These are phyloP conservation scores for Raphanus sativus DNA, from an alignment of 345 rosid genomes.

Conservation along the genomic window DNA sequence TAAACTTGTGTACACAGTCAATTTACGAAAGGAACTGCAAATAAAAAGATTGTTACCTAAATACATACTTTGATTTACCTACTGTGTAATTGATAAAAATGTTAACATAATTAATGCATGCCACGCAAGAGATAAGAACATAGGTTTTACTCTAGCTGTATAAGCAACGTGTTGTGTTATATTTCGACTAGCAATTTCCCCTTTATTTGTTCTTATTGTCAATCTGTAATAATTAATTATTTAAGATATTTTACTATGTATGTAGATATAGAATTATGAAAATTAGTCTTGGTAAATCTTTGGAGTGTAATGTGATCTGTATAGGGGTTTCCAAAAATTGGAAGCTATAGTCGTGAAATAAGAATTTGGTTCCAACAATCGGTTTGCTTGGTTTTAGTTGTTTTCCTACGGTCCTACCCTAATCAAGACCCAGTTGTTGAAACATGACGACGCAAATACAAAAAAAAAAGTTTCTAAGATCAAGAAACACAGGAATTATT, in stretches of 20 bases:
- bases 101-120: background rate
- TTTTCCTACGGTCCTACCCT: background rate
- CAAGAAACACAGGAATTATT: background rate
- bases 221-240: background rate
- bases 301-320: background rate
- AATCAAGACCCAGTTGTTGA: background rate
- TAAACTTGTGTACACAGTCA: background rate
- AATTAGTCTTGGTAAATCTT: background rate
- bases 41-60: background rate
- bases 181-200: background rate
- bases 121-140: constrained; percentile 19
- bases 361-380: background rate
- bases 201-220: constrained; percentile 2
- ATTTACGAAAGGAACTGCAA: background rate
- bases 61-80: background rate
- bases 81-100: background rate
- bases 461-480: background rate
- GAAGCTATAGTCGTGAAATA: background rate
- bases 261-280: background rate
- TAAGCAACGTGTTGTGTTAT: constrained; percentile 12
- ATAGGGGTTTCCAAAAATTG: background rate
- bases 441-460: background rate
- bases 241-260: background rate
- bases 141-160: background rate
- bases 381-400: background rate